Evolutionary conservation across 2,329 filamentous ascomycete genomes (phyloP).

Genomic region (Microcyclosporella mali): DNA sequence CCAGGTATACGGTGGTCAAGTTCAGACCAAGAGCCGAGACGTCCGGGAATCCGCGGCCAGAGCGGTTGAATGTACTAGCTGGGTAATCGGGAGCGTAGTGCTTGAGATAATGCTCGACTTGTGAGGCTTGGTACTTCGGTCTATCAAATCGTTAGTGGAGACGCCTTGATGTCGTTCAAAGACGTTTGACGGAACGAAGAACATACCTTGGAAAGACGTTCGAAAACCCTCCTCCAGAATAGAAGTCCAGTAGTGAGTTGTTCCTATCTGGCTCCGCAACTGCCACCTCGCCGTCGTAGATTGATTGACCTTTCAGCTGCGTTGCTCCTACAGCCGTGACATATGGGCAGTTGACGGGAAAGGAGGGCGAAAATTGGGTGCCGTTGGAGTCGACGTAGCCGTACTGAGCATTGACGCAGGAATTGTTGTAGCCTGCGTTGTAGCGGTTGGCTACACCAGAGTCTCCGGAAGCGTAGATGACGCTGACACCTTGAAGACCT

Average conservation of each 20-base stretch:
- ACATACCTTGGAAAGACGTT: constrained; percentile 20
- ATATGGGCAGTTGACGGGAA: constrained; percentile 45
- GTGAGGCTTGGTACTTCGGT: constrained; percentile 28
- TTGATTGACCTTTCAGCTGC: constrained; percentile 33
- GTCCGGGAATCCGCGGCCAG: constrained; percentile 45
- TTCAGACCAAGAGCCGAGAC: constrained; percentile 20
- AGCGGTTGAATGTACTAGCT: constrained; percentile 41
- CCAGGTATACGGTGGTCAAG: constrained; percentile 29
- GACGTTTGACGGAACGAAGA: too few relatives aligned
- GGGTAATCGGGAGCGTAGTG: constrained; percentile 36
- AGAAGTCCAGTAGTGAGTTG: constrained; percentile 36
- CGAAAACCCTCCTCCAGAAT: constrained; percentile 39
- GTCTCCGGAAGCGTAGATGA: constrained; percentile 58
- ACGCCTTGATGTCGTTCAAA: too few relatives aligned
- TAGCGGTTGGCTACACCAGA: constrained; percentile 43
- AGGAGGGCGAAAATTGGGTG: constrained; percentile 38
- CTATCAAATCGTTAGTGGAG: neutral
- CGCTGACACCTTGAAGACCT: constrained; percentile 54
- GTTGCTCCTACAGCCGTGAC: constrained; percentile 46
- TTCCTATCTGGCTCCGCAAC: constrained; percentile 28
- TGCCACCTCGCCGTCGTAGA: constrained; percentile 32
- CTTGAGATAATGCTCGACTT: constrained; percentile 29
- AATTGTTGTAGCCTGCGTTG: constrained; percentile 21
- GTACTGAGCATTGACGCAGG: constrained; percentile 36
- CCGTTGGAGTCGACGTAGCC: constrained; percentile 33